Percentiles rank a stretch among this genome's conserved stretches.
Evolutionary conservation across 2,329 filamentous ascomycete genomes (phyloP).

Genomic region (Aspergillus sp.): DNA sequence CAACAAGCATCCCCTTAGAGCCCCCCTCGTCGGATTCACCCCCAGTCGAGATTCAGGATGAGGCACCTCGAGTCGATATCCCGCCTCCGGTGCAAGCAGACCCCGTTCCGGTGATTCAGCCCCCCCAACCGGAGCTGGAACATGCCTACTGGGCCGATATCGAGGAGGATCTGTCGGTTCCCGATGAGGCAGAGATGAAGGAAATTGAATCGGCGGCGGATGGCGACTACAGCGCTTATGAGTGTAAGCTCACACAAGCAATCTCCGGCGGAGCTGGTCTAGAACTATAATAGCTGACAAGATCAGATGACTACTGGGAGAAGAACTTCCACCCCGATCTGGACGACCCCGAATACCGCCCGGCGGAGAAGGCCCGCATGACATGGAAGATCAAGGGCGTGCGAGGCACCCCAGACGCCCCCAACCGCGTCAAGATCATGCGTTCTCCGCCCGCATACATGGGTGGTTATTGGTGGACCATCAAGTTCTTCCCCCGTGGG

Average conservation of each 20-base stretch:
- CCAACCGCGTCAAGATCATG: slow-evolving; percentile 61
- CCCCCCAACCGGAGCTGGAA: slow-evolving; percentile 31
- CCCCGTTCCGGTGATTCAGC: slow-evolving; percentile 20
- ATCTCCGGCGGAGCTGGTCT: not conserved
- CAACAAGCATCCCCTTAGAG: not conserved
- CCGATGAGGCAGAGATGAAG: slow-evolving; percentile 60
- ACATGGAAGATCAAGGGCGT: slow-evolving; percentile 61
- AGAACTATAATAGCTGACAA: slow-evolving; percentile 6
- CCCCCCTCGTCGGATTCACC: slow-evolving; percentile 9
- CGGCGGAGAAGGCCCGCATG: slow-evolving; percentile 57
- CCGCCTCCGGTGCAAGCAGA: slow-evolving; percentile 18
- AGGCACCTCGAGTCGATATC: slow-evolving; percentile 6
- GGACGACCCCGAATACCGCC: slow-evolving; percentile 59
- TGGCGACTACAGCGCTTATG: slow-evolving; percentile 56
- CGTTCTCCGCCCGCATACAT: slow-evolving; percentile 58
- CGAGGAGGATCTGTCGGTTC: slow-evolving; percentile 57
- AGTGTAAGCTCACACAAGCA: slow-evolving; percentile 43
- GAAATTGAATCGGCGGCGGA: slow-evolving; percentile 53
- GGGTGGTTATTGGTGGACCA: slow-evolving; percentile 64
- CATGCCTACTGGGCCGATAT: slow-evolving; percentile 56
- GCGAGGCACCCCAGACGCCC: slow-evolving; percentile 62
- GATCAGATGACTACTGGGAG: slow-evolving; percentile 58
- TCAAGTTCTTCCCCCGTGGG: slow-evolving; percentile 65
- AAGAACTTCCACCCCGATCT: slow-evolving; percentile 56
- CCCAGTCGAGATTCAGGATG: slow-evolving; percentile 10